Conservation (phyloP, 2,329 filamentous ascomycete genomes). For the Chrysoporthe puriensis region DNA sequence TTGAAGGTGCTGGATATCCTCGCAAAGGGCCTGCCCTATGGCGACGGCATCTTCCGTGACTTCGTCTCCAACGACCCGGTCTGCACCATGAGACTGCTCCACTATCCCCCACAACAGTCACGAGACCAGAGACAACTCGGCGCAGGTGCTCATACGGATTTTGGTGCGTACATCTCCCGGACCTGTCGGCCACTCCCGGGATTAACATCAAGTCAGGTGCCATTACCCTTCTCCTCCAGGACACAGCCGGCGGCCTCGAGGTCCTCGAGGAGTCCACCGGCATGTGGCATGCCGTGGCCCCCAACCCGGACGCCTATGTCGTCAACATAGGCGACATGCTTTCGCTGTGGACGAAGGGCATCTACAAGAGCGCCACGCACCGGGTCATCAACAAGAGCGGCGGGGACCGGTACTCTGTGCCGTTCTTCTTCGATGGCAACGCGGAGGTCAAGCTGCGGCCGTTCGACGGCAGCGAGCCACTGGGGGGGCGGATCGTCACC, state of each 20-base stretch:
- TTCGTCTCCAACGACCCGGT: constrained; percentile 48
- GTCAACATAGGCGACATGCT: constrained; percentile 57
- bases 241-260: constrained; percentile 53
- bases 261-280: constrained; percentile 49
- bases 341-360: constrained; percentile 53
- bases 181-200: not conserved
- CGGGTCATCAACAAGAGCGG: constrained; percentile 57
- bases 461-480: constrained; percentile 37
- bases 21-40: constrained; percentile 46
- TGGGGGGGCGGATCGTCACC: constrained; percentile 34
- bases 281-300: constrained; percentile 50
- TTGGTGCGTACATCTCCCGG: constrained; percentile 39
- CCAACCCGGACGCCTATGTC: constrained; percentile 50
- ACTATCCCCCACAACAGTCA: constrained; percentile 50
- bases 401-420: constrained; percentile 58
- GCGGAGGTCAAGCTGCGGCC: constrained; percentile 44
- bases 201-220: constrained; percentile 35
- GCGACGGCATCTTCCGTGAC: constrained; percentile 46
- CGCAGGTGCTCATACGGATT: constrained; percentile 58
- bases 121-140: constrained; percentile 39
- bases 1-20: constrained; percentile 46
- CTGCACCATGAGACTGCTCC: constrained; percentile 49
- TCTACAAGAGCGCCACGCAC: constrained; percentile 58
- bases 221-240: constrained; percentile 59
- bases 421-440: constrained; percentile 60